Conservation (phyloP, 2,329 filamentous ascomycete genomes). For the Fusarium sp. region DNA sequence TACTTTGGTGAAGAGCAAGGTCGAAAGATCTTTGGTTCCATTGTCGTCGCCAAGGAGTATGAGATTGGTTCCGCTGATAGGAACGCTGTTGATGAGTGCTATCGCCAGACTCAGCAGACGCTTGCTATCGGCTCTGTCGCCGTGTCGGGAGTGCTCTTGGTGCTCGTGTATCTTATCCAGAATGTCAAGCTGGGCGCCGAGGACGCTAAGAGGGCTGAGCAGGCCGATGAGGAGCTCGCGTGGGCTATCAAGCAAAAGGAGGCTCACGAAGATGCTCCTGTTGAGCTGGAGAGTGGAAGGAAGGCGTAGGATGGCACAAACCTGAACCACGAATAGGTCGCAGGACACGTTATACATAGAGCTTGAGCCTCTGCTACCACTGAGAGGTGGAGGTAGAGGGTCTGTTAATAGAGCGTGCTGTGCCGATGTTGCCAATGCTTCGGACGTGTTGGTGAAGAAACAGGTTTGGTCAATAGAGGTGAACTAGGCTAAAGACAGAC, state of each 20-base stretch:
- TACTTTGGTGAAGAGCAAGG: conserved; percentile 18
- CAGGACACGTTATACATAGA: too few relatives aligned
- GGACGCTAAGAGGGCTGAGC: conserved; percentile 19
- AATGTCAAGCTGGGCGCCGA: conserved; percentile 29
- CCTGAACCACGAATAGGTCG: too few relatives aligned
- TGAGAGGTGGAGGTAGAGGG: too few relatives aligned
- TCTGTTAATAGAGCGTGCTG: too few relatives aligned
- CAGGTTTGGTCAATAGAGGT: too few relatives aligned
- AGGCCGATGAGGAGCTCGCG: conserved; percentile 30
- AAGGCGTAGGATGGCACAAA: too few relatives aligned
- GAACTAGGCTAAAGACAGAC: too few relatives aligned
- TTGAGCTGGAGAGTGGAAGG: conserved; percentile 14
- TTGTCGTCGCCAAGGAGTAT: conserved; percentile 25
- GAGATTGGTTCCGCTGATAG: conserved; percentile 15
- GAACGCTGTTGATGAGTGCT: conserved; percentile 15
- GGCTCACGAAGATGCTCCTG: accelerated
- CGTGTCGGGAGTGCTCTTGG: conserved; percentile 9
- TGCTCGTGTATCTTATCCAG: conserved; percentile 5
- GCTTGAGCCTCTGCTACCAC: too few relatives aligned
- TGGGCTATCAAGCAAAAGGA: conserved; percentile 33
- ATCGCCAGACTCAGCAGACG: conserved; percentile 27
- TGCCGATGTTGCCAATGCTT: too few relatives aligned
- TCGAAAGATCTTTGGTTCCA: conserved; percentile 24
- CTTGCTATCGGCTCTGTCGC: conserved; percentile 28
- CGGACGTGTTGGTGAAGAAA: too few relatives aligned